Evolutionary conservation across 2,329 filamentous ascomycete genomes (phyloP), one percentile per base, ranked within the genome.

Genomic region (Graphilbum fragrans): DNA sequence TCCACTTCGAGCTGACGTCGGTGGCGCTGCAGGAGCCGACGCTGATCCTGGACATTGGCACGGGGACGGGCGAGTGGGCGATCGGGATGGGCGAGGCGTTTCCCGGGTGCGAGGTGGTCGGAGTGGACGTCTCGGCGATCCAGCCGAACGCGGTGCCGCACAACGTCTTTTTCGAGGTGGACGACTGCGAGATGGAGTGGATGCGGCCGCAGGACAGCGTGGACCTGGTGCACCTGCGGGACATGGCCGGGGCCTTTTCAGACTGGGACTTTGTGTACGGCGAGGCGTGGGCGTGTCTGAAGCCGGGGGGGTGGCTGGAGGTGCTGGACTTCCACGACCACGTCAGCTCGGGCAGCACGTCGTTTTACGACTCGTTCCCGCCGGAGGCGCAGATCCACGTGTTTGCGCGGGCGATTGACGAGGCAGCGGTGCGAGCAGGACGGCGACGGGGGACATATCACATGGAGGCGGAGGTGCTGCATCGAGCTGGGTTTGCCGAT

Each of bases 91-190:
- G 69, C 14, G 72, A 76, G 51, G 49, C 60, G 25, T 70, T 63
- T 49, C 70, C 70, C 5, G 55, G 63, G 25, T 74, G 70, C 50
- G 71, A 77, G 49, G 69, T 77, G 5, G 67, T 72, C 6, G 73
- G 73, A 19, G 74, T 70, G 34, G 73, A 77, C 47, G 74, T 76
- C 42, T 69, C 71, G 16, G 71, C 73, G 44, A 72, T 76, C 38
- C 72, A 75, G 48, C 69, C 69, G n/a, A 65, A 63, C 18, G 65
- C 67, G 27, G 69, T 72, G 7, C 73, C 73, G 5, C 67, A 69
- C 51, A 77, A 77, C 46, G 65, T 74, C 32, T 74, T 70, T 49
- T 77, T 75, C 57, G 71, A 76, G 54, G 64, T 77, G 5, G 72
- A 77, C 48, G 70, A 77, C 49, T 73, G 72, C 36, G 71, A 76